Percentiles rank a stretch among this genome's conserved stretches.
These are phyloP conservation scores for Didymellaceae sp. DNA, from an alignment of 2,329 filamentous ascomycete species.

Conservation along the genomic window DNA sequence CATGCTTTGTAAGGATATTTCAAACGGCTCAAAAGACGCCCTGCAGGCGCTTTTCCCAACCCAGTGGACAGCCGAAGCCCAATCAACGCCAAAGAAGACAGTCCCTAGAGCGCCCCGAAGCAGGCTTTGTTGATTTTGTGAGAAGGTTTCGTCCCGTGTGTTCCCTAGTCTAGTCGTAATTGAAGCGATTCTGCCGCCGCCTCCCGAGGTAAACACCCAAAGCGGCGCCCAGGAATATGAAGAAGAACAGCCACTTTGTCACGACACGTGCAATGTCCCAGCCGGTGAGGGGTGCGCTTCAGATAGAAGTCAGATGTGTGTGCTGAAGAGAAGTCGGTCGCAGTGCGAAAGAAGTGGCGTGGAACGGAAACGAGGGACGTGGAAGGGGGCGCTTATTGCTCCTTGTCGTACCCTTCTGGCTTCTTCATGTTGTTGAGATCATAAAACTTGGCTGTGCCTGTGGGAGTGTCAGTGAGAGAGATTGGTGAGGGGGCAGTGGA, in stretches of 20 bases:
- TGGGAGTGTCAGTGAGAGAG: conserved; percentile 45
- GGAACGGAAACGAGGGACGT: conserved; percentile 6
- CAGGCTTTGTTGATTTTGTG: too few relatives aligned
- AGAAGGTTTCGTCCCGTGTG: too few relatives aligned
- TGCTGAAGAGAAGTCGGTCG: conserved; percentile 11
- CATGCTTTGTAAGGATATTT: too few relatives aligned
- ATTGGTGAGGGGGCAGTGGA: conserved; percentile 19
- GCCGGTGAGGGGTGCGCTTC: conserved; percentile 14
- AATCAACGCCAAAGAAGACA: too few relatives aligned
- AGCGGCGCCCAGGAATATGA: neutral
- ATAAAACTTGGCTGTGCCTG: conserved; percentile 85
- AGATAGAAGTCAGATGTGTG: conserved; percentile 28
- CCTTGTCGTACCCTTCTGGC: conserved; percentile 82
- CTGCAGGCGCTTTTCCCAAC: too few relatives aligned
- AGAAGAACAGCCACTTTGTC: neutral
- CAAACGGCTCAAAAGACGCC: too few relatives aligned
- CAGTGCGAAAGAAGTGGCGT: conserved; percentile 5
- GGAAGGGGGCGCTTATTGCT: conserved; percentile 55
- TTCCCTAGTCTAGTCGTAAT: conserved; percentile 17
- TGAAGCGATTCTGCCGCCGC: conserved; percentile 16
- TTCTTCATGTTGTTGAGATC: conserved; percentile 81
- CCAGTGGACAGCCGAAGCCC: too few relatives aligned
- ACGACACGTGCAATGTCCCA: conserved; percentile 8
- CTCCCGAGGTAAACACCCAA: conserved; percentile 14
- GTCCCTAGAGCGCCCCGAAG: too few relatives aligned